Evolutionary conservation across 2,329 filamentous ascomycete genomes (phyloP), one percentile per base, ranked within the genome.

Genomic region (Botrytis elliptica): DNA sequence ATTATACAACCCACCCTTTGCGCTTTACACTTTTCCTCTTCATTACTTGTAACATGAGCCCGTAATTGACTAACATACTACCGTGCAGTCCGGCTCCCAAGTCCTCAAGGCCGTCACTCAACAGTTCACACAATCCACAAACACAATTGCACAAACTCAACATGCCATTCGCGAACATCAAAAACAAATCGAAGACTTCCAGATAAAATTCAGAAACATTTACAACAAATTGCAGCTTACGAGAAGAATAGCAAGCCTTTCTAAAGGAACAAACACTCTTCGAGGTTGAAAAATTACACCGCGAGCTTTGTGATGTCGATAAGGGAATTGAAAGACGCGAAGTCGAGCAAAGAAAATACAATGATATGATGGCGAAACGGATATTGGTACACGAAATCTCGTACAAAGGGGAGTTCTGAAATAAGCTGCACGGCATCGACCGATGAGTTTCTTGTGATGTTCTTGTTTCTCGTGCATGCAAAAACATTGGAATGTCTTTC

Each of bases 1-100:
- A 57, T 18, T 25, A 22, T 59, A 2, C 29, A 22, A 16, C 22
- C 6, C 63, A 4, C 20, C 0, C 14, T 16, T 66, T 20, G 12
- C 7, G 46, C 20, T 33, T 33, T 22, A 36, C 22, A 36, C 2
- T 4, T 18, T 25, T 33, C 4, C 29, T 36, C 10, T 6, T 25
- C 14, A 4, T 5, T 1, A 3, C 3, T 14, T 38, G 10, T 2
- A 7, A 66, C 25, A 36, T 10, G 10, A 18, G 1, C 7, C 12
- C 1, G 8, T 4, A 66, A 3, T 33, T 66, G 16, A 49, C 25
- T 52, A 4, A 52, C 3, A 49, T 25, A 25, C 2, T 1, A 10
- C 16, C 1, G 6, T 38, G 7, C n/a, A 66, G 64, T 66, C n/a
- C 20, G 44, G 18, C 20, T 49, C 22, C 44, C 7, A 7, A 38